phyloP scores from a whole-genome alignment of 176 grass and related monocot species.

The Triticum dicoccoides region DNA sequence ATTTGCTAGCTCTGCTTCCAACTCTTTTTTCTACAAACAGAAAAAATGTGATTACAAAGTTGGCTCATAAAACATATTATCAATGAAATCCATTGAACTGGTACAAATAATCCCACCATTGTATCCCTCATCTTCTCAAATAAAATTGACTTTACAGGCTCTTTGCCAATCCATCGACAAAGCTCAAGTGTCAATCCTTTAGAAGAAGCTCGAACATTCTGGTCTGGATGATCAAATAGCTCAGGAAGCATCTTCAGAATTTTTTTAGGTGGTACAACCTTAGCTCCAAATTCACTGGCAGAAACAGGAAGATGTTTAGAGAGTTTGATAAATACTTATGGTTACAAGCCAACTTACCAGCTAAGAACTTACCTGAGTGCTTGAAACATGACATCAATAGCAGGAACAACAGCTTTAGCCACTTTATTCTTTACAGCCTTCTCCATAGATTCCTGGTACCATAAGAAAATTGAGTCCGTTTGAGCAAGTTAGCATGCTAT shows the following conservation, averaged over 20 bases:
- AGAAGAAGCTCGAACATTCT: conserved; percentile 95
- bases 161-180: conserved; percentile 98
- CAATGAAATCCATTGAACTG: neutral
- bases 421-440: conserved; percentile 99
- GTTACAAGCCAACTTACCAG: conserved; percentile 13
- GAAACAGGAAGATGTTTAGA: neutral
- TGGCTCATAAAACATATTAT: neutral
- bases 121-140: conserved; percentile 99
- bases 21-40: conserved; percentile 91
- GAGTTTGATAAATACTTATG: neutral
- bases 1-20: conserved; percentile 90
- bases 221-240: conserved; percentile 96
- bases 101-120: conserved; percentile 56
- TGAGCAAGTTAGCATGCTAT: conserved; percentile 16
- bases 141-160: conserved; percentile 94
- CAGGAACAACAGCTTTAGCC: conserved; percentile 98
- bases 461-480: conserved; percentile 20
- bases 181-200: conserved; percentile 97
- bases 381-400: conserved; percentile 99
- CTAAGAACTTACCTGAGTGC: conserved; percentile 70
- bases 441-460: conserved; percentile 91
- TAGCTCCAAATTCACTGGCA: conserved; percentile 88
- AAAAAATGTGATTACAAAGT: conserved; percentile 20
- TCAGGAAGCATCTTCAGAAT: conserved; percentile 99
- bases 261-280: conserved; percentile 90